Percentiles rank a stretch among this genome's conserved stretches.
Evolutionary conservation across 257 asterid species (phyloP).

Genomic region (Oldenlandia corymbosa): DNA sequence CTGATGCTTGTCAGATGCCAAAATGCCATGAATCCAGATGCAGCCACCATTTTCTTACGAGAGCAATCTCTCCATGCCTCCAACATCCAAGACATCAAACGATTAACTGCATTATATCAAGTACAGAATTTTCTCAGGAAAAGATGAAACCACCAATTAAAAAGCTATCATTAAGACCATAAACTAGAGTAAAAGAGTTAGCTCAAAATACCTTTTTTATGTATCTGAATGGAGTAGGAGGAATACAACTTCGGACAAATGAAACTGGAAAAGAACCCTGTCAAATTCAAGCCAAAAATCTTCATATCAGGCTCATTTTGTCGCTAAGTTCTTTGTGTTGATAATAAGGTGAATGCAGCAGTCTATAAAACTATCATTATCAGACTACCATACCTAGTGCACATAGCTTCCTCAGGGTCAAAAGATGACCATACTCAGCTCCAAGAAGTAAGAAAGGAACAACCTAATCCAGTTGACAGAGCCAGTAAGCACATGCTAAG

Average conservation of each 20-base stretch:
- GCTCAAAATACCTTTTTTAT: conserved; percentile 46
- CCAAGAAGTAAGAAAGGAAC: conserved; percentile 71
- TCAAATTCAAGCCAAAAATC: conserved; percentile 5
- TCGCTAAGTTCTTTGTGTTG: not conserved
- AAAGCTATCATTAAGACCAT: not conserved
- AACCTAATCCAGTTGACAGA: conserved; percentile 34
- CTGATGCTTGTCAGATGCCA: conserved; percentile 78
- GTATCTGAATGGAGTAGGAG: conserved; percentile 43
- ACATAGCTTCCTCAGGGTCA: conserved; percentile 72
- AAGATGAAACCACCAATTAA: not conserved
- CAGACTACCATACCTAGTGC: conserved; percentile 54
- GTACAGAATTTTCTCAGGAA: not conserved
- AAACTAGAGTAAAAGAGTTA: not conserved
- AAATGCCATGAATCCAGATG: conserved; percentile 62
- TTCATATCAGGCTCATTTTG: not conserved
- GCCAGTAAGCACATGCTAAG: not conserved
- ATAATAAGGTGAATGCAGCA: not conserved
- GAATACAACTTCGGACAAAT: conserved; percentile 61
- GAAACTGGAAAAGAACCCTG: conserved; percentile 82
- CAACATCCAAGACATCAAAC: conserved; percentile 34
- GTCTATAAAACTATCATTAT: not conserved
- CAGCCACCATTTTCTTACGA: conserved; percentile 70
- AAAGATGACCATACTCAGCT: conserved; percentile 81
- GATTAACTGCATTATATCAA: conserved; percentile 36
- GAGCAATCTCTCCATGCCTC: conserved; percentile 77